phyloP scores from a whole-genome alignment of 306 rosid genomes.

The Citrullus colocynthis region DNA sequence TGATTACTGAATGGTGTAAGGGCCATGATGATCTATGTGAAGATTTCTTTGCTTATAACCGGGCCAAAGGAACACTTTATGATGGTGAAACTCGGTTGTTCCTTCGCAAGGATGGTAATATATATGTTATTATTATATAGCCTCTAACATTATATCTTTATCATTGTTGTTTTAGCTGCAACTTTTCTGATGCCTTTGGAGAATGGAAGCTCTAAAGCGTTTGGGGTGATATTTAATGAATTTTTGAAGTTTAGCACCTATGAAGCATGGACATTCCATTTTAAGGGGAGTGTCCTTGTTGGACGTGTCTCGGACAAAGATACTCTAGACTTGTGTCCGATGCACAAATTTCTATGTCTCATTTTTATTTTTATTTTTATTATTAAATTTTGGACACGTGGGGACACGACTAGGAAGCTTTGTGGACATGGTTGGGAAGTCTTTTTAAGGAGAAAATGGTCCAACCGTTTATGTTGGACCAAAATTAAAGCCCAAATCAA shows the following conservation, averaged over 20 bases:
- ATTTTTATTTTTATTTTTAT: no score
- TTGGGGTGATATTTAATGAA: neutral
- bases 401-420: no score
- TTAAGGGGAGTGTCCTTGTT: no score
- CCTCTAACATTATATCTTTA: neutral
- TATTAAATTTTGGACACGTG: no score
- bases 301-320: no score
- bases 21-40: constrained; percentile 96
- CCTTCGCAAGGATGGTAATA: constrained; percentile 54
- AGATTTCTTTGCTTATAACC: constrained; percentile 78
- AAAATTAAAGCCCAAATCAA: no score
- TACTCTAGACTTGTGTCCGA: no score
- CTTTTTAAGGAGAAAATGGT: no score
- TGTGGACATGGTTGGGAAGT: no score
- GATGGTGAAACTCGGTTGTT: constrained; percentile 93
- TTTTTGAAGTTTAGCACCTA: neutral
- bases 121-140: neutral
- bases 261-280: no score
- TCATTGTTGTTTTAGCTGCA: neutral
- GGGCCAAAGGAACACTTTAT: constrained; percentile 91
- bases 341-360: no score
- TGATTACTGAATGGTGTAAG: constrained; percentile 27
- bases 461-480: no score
- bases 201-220: neutral
- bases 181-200: neutral